Evolutionary conservation across 2,329 filamentous ascomycete species (phyloP), one percentile per base, ranked within the genome.

Genomic region (Plenodomus biglobosus): DNA sequence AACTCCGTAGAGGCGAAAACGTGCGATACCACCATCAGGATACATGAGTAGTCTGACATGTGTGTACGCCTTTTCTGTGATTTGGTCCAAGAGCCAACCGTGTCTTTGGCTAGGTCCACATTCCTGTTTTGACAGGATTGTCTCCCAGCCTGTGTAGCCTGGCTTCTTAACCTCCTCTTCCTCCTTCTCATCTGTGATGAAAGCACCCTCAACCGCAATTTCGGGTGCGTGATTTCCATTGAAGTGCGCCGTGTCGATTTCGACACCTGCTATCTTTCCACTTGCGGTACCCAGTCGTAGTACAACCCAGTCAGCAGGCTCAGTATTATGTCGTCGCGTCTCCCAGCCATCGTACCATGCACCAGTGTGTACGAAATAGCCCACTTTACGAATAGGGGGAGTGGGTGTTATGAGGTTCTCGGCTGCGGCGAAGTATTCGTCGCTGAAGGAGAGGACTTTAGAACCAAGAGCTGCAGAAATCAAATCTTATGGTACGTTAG

Each of bases 21-120:
- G 77, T 34, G 88, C 88, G 62, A 94, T 92, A 40, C 89, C 89
- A 40, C 89, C 89, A 65, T 94, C 89, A 0, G 89, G 87, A 66
- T 90, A 92, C 89, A 92, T 92, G 69, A 89, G 87, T 46, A 94
- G 76, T 27, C 88, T 78, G 35, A 92, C 86, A 68, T 94, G 88
- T 0, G 88, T 92, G 73, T 88, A 92, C 44, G 84, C 81, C 71
- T 87, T 87, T 27, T 75, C 72, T 0, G 82, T 84, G 17, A 67
- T 50, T 16, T 66, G 65, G 15, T 78, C 73, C 15, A 92, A 76
- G 64, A 82, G 80, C 89, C 88, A 94, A 3, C 78, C 86, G 62
- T 90, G 88, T 50, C 88, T 76, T 70, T 86, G 84, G 42, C 79
- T 85, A 1, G 89, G 87, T 0, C 88, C 88, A 67, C 88, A 91